A percentile compares a stretch with the other conserved stretches of the same genome.
Conservation (phyloP, 768 basidiomycete genomes). For the Rhodocollybia butyracea region DNA sequence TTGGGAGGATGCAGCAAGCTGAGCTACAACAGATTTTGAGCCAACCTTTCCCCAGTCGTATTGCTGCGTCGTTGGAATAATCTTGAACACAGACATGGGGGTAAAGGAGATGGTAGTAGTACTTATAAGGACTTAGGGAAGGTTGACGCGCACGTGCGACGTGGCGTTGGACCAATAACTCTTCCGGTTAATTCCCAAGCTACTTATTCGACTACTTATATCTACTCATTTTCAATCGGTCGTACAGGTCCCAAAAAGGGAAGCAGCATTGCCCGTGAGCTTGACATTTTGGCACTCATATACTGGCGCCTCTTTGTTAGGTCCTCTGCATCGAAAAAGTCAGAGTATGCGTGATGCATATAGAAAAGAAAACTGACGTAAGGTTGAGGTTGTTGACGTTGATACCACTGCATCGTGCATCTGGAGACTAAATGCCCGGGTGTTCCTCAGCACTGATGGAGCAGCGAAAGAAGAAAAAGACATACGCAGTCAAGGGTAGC, state of each 20-base stretch:
- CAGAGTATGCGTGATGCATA: not conserved
- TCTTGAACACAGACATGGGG: slow-evolving; percentile 61
- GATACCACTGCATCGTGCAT: slow-evolving; percentile 45
- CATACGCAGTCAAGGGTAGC: slow-evolving; percentile 53
- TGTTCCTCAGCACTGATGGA: too few relatives aligned
- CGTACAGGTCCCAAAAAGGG: slow-evolving; percentile 32
- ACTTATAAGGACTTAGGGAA: not conserved
- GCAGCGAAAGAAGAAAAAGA: too few relatives aligned
- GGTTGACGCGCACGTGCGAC: not conserved
- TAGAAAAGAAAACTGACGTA: slow-evolving; percentile 29
- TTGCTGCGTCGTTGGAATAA: slow-evolving; percentile 79
- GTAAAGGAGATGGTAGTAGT: not conserved
- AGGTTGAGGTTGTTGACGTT: slow-evolving; percentile 44
- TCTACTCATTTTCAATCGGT: too few relatives aligned
- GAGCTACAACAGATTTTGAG: slow-evolving; percentile 78
- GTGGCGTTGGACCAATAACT: too few relatives aligned
- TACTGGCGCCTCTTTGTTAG: slow-evolving; percentile 38
- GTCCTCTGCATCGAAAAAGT: slow-evolving; percentile 20
- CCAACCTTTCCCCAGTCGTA: slow-evolving; percentile 97
- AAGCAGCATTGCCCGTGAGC: slow-evolving; percentile 40
- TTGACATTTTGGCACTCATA: slow-evolving; percentile 56
- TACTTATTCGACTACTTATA: too few relatives aligned
- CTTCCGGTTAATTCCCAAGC: too few relatives aligned
- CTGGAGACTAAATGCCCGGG: too few relatives aligned
- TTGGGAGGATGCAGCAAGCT: slow-evolving; percentile 62